Conservation (phyloP, 139 green algal genomes). For the Closterium sp. region DNA sequence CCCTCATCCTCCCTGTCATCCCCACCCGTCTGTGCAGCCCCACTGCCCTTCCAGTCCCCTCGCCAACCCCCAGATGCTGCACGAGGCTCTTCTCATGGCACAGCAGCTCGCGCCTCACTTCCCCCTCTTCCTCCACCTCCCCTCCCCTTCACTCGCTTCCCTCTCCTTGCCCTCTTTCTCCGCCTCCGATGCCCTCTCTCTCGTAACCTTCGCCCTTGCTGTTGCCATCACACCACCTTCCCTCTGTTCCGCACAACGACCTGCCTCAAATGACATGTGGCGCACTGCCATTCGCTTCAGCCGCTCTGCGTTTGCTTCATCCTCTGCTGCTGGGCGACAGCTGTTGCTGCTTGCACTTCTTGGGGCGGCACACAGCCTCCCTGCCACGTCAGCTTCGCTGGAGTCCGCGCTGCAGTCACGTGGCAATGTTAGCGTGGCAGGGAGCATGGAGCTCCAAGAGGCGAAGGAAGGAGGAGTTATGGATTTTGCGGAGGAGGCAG, state of each 20-base stretch:
- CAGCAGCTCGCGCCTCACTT: not conserved
- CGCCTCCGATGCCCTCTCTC: not conserved
- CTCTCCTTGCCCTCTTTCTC: not conserved
- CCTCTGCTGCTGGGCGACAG: not conserved
- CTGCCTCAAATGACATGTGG: not conserved
- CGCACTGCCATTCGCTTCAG: not conserved
- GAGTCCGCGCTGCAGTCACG: not conserved
- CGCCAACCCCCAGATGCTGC: not conserved
- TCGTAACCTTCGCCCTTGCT: not conserved
- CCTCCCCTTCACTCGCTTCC: not conserved
- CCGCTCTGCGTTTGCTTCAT: not conserved
- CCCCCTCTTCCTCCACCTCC: not conserved
- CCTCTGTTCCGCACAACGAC: not conserved
- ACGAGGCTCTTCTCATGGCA: not conserved
- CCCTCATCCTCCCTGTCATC: not conserved
- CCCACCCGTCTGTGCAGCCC: not conserved
- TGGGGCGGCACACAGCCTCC: not conserved
- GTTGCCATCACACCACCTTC: not conserved
- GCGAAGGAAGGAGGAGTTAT: not conserved
- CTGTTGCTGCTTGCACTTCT: not conserved
- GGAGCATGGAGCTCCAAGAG: not conserved
- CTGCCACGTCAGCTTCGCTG: not conserved
- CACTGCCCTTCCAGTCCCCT: not conserved
- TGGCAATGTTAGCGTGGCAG: not conserved
- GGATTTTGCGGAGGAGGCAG: not conserved